Evolutionary conservation across 129 eudicot species (phyloP), one percentile per base, ranked within the genome.

Genomic region (Cynara cardunculus): DNA sequence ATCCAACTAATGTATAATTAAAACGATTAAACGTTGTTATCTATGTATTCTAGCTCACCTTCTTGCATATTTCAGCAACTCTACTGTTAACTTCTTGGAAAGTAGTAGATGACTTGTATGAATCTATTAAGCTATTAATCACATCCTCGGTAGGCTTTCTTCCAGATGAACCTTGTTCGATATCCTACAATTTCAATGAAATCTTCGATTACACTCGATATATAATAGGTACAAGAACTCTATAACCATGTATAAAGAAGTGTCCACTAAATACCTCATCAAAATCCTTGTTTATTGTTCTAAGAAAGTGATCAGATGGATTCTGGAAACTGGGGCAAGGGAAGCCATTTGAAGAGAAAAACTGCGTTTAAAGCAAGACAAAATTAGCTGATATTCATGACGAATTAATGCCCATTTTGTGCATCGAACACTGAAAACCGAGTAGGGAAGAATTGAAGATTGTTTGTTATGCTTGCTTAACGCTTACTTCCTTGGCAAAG

Each of bases 291-390:
- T 93, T 93, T 9, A 91, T 84, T 25, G 93, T 93, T 77, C 91
- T 80, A 22, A 93, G 88, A 83, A 76, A 94, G 80, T 94, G 98
- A 73, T 94, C 98, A 2, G 98, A 89, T 21, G 97, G 98, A 82
- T 89, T 94, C 78, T 88, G 89, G 86, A 91, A 83, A 41, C 84
- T 7, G 21, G 95, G 95, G 74, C 97, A 94, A 1, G 89, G 93
- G 85, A 89, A 91, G 25, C 97, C 95, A 88, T 85, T 89, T 9
- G 56, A 62, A 49, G 88, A 78, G 64, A 91, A 91, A 78, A 88
- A 88, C 95, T 92, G 84, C 84, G 39, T 76, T 76, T 9, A 21
- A 21, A 72, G 27, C 69, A 39, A 73, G 37, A 68, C 0, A 37
- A 65, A 14, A 8, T 64, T 70, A 66, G 56, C 8, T 37, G 28